phyloP scores from a whole-genome alignment of 2,329 filamentous ascomycete genomes.

The Diaporthe helianthi region DNA sequence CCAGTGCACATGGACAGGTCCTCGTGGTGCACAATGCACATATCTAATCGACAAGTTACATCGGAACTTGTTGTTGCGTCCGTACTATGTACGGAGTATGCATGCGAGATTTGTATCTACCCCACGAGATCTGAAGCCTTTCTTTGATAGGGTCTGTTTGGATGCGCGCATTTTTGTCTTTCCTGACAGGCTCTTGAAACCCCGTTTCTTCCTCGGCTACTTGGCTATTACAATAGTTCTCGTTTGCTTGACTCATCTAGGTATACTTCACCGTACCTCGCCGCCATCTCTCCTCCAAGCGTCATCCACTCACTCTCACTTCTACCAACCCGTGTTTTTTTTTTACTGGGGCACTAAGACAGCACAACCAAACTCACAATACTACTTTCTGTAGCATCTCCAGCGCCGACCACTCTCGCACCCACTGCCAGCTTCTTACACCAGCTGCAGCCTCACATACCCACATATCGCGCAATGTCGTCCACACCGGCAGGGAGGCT shows the following conservation, averaged over 20 bases:
- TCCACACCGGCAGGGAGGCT: conserved; percentile 57
- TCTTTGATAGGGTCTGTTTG: conserved; percentile 8
- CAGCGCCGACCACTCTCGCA: conserved; percentile 17
- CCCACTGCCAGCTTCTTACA: conserved; percentile 30
- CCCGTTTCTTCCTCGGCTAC: conserved; percentile 7
- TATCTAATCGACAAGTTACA: conserved; percentile 21
- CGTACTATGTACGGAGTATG: no score
- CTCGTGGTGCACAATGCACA: conserved; percentile 1
- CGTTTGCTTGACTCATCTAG: conserved; percentile 15
- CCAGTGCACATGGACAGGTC: conserved; percentile 4
- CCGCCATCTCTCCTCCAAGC: background rate
- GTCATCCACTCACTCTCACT: conserved; percentile 1
- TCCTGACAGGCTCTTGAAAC: conserved; percentile 2
- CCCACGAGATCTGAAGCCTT: conserved; percentile 17
- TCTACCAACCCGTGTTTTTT: background rate
- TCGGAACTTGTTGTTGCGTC: conserved; percentile 14
- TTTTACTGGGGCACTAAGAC: background rate
- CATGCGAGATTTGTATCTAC: conserved; percentile 16
- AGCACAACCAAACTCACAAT: background rate
- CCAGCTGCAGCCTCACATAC: conserved; percentile 34
- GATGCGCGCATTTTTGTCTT: conserved; percentile 14
- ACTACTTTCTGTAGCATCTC: conserved; percentile 29
- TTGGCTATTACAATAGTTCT: background rate
- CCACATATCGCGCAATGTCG: conserved; percentile 44
- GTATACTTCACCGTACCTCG: background rate